Evolutionary conservation across 2,329 filamentous ascomycete species (phyloP), one percentile per base, ranked within the genome.

Genomic region (Colletotrichum musae): DNA sequence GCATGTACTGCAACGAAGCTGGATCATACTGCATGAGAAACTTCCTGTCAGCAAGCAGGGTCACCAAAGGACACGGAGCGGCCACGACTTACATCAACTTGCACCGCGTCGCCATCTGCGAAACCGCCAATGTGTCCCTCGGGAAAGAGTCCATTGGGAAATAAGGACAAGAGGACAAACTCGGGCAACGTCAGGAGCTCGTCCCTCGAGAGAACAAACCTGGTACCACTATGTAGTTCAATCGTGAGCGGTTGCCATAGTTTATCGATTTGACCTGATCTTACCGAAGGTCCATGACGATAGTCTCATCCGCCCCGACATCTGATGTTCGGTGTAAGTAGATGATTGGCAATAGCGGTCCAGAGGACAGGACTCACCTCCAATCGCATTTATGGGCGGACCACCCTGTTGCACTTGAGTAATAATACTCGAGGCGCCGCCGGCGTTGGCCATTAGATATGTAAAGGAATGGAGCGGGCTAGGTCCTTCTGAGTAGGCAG

Each of bases 381-480:
- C 94, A 70, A 98, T 87, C 64, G 94, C 93, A 81, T 96, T 97
- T 75, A 98, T 90, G 45, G 95, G 93, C 76, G 94, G 93, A 58
- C 93, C 95, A 73, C 93, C 93, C 83, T 99, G 96, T 80, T 97
- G 95, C 76, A 99, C 96, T 85, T 99, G 96, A 83, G 96, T 99
- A 84, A 99, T 97, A 80, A 99, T 97, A 89, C 96, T 98, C 85
- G 95, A 92, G 76, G 95, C 93, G 85, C 95, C 95, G 87, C 95
- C 95, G 83, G 95, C 95, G 80, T 94, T 93, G 83, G 96, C 95
- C 96, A 99, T 99, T 80, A 97, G 90, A 89, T 97, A 99, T 76
- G 93, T 92, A 79, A 99, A 99, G 67, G 94, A 94, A 70, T 93
- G 89, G 80, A 99, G 90, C 72, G 96, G 96, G 85, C 94, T 98